Percentiles rank a stretch among this genome's conserved stretches.
phyloP scores from a whole-genome alignment of 2,329 filamentous ascomycete species.

The Pseudogymnoascus sp. region DNA sequence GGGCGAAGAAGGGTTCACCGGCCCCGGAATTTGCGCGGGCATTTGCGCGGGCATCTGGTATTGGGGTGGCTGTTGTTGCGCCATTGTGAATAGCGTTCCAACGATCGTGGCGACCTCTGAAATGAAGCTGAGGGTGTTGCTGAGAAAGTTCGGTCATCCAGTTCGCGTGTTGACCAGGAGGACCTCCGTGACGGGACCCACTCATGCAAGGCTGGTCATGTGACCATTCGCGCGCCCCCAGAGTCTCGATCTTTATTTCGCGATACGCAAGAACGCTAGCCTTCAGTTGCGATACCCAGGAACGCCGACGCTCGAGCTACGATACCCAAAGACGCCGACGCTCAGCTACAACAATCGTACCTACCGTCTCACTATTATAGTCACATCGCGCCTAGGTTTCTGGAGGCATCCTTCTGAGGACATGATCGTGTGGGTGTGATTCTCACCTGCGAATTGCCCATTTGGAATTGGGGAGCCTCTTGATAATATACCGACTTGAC shows the following conservation, averaged over 20 bases:
- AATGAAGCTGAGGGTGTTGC: background rate
- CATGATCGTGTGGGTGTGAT: background rate
- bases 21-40: slow-evolving; percentile 29
- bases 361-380: background rate
- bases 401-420: background rate
- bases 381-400: background rate
- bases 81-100: slow-evolving; percentile 21
- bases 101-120: slow-evolving; percentile 8
- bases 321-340: background rate
- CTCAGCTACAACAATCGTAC: background rate
- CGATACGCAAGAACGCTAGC: background rate
- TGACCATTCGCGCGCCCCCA: too few species aligned
- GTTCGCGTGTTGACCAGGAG: background rate
- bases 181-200: background rate
- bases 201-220: background rate
- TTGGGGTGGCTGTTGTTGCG: slow-evolving; percentile 28
- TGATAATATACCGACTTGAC: background rate
- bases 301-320: too few species aligned
- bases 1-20: slow-evolving; percentile 53
- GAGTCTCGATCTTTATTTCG: slow-evolving; percentile 4
- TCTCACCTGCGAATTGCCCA: slow-evolving; percentile 1
- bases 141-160: background rate
- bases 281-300: too few species aligned
- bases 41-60: slow-evolving; percentile 13
- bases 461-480: background rate